Conservation (phyloP, 2,329 filamentous ascomycete genomes). For the Neophaeococcomyces aloes region DNA sequence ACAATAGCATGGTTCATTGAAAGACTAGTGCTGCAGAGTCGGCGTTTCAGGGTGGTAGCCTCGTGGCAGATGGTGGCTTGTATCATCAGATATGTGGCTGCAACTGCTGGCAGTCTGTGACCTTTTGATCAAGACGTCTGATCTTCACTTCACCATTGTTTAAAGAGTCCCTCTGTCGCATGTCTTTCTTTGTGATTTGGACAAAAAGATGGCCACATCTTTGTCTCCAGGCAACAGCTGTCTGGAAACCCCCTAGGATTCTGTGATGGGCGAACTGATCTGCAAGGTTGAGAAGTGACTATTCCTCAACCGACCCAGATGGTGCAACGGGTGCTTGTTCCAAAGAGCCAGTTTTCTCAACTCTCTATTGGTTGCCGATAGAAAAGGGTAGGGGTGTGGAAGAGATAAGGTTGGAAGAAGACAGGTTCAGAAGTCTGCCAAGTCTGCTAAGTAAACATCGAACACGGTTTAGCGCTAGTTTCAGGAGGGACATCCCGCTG, state of each 20-base stretch:
- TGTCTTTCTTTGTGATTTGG: no score
- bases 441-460: constrained; percentile 5
- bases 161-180: no score
- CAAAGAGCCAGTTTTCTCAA: no score
- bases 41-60: constrained; percentile 15
- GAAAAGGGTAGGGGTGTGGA: not conserved
- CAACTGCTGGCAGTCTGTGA: not conserved
- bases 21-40: constrained; percentile 10
- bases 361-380: not conserved
- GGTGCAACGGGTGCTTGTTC: constrained; percentile 1
- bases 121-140: no score
- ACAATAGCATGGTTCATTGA: constrained; percentile 9
- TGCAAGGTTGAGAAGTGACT: not conserved
- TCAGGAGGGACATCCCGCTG: constrained; percentile 10
- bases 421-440: constrained; percentile 6
- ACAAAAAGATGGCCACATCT: no score
- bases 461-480: constrained; percentile 16
- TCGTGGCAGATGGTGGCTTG: constrained; percentile 1
- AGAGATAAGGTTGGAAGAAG: constrained; percentile 1
- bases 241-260: no score
- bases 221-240: no score
- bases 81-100: constrained; percentile 4
- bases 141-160: no score
- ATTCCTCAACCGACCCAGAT: not conserved
- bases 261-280: no score